Percentiles rank a stretch among this genome's conserved stretches.
These are phyloP conservation scores for Mycena haematopus DNA, from an alignment of 768 basidiomycete species.

Conservation along the genomic window DNA sequence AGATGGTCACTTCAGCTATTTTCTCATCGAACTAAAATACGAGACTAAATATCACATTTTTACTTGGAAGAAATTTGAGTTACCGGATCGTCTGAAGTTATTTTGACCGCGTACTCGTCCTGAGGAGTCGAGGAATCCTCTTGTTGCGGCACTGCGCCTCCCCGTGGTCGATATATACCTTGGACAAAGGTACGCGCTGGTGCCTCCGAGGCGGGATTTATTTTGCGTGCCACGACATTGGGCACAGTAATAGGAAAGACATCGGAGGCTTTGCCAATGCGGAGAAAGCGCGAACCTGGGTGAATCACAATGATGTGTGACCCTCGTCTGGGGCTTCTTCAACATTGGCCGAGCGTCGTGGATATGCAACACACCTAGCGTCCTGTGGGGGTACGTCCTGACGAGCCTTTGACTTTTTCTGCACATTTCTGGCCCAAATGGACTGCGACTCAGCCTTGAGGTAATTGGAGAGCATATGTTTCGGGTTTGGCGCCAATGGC, in stretches of 20 bases:
- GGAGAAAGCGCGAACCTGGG: slow-evolving; percentile 74
- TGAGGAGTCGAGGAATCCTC: slow-evolving; percentile 30
- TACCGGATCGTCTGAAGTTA: slow-evolving; percentile 69
- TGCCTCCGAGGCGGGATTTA: slow-evolving; percentile 44
- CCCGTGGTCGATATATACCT: slow-evolving; percentile 62
- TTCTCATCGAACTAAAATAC: slow-evolving; percentile 72
- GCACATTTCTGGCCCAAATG: slow-evolving; percentile 73
- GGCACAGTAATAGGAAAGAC: slow-evolving; percentile 73
- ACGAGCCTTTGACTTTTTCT: slow-evolving; percentile 54
- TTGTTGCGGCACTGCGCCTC: slow-evolving; percentile 33
- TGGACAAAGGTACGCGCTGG: slow-evolving; percentile 52
- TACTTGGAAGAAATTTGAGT: slow-evolving; percentile 32
- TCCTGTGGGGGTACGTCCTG: slow-evolving; percentile 47
- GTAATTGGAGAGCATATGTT: slow-evolving; percentile 79
- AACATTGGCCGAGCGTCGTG: slow-evolving; percentile 35
- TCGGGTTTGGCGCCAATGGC: slow-evolving; percentile 81
- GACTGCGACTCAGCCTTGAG: slow-evolving; percentile 79
- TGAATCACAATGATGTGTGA: slow-evolving; percentile 83
- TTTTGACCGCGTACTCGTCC: slow-evolving; percentile 58
- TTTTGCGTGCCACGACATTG: slow-evolving; percentile 76
- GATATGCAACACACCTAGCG: slow-evolving; percentile 47
- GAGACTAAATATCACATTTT: background rate
- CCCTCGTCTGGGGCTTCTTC: slow-evolving; percentile 61
- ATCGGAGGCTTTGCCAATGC: slow-evolving; percentile 80
- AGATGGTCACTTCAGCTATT: slow-evolving; percentile 70